A percentile compares a stretch with the other conserved stretches of the same genome.
phyloP scores from a whole-genome alignment of 148 eudicot genomes.

The Rhododendron vialii region DNA sequence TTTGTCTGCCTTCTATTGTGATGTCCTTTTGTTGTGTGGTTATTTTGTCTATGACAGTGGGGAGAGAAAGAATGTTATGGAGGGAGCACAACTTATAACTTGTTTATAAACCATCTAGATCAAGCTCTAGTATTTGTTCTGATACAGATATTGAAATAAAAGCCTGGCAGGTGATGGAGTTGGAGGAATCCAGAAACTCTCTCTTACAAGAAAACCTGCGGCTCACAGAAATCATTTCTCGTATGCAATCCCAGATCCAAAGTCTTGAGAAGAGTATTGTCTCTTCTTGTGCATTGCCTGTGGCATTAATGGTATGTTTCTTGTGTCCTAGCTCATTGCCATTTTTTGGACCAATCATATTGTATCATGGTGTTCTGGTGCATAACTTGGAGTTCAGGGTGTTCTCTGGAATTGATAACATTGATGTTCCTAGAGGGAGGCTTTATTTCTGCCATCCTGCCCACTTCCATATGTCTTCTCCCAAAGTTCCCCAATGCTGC shows the following conservation, averaged over 20 bases:
- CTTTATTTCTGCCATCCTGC: background rate
- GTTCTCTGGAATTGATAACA: background rate
- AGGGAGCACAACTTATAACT: background rate
- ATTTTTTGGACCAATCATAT: background rate
- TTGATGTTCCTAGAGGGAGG: background rate
- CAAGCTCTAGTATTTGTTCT: constrained; percentile 23
- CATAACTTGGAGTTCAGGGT: background rate
- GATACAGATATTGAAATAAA: constrained; percentile 55
- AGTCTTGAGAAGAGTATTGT: constrained; percentile 46
- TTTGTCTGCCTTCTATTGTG: background rate
- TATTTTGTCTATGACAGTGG: background rate
- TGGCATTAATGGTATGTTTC: constrained; percentile 32
- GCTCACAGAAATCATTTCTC: constrained; percentile 45
- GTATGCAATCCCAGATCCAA: constrained; percentile 48
- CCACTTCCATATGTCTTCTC: background rate
- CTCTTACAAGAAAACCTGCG: constrained; percentile 52
- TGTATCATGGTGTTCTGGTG: background rate
- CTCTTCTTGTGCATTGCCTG: constrained; percentile 28
- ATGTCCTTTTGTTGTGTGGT: background rate
- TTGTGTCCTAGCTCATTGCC: constrained; percentile 1
- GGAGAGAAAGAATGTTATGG: background rate
- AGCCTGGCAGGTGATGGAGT: constrained; percentile 78
- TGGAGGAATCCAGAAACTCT: constrained; percentile 54
- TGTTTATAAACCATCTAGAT: background rate
- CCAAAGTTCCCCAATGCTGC: background rate